Evolutionary conservation across 1,284 basidiomycete species (phyloP), one percentile per base, ranked within the genome.

Genomic region (Ustilago hordei): DNA sequence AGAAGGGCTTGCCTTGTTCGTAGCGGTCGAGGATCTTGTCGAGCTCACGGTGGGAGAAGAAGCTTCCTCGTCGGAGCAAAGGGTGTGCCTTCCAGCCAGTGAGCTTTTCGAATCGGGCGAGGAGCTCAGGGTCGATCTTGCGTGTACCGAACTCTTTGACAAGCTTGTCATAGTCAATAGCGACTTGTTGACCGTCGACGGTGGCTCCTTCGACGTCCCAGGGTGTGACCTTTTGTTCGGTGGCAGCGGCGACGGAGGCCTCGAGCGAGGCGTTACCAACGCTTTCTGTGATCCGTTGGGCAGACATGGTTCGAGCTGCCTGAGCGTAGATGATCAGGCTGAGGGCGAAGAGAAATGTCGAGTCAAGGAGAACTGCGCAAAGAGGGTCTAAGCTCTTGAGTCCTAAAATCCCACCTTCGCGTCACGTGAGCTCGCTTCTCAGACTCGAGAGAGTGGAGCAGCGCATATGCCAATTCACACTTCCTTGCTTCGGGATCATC

Each of bases 181-280:
- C 84, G 39, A 87, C 86, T 77, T 87, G 93, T 84, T 93, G 92
- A 61, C 97, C 97, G 82, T 98, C 94, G 15, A 94, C 91, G 12
- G 96, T 92, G 54, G 92, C 93, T 53, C 96, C 97, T 83, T 97
- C 93, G 7, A 99, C 97, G 79, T 98, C 95, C 93, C 97, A 99
- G 23, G 97, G 97, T 0, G 96, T 99, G 57, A 99, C 92, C 68
- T 94, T 90, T 87, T 99, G 96, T 23, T 75, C 74, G 56, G 61
- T 69, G n/a, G 79, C 73, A 7, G 67, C 71, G 23, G 71, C 68
- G 19, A 64, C 64, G 5, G 71, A 72, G 15, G 67, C 69, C 41
- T 69, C 69, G 38, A 81, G 60, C 39, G 81, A 79, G 34, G 72
- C 32, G 41, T 81, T 77, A 19, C 69, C 79, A 2, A 81, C 66